phyloP scores from a whole-genome alignment of 495 filamentous ascomycete genomes.

The Neurospora hispaniola region DNA sequence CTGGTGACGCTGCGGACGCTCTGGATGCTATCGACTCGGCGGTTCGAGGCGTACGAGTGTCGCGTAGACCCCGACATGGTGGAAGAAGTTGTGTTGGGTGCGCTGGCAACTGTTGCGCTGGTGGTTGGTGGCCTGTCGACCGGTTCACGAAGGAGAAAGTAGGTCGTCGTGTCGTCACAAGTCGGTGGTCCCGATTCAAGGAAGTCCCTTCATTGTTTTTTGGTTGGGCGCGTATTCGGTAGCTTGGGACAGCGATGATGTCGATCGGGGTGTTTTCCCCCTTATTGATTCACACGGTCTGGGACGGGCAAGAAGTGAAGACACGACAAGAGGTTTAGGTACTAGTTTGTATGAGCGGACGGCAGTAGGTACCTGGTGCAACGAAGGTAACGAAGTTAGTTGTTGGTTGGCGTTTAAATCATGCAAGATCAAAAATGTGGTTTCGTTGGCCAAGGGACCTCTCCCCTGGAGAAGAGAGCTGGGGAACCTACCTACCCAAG shows the following conservation, averaged over 20 bases:
- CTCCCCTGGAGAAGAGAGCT: neutral
- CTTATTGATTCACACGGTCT: neutral
- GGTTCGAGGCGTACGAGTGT: conserved; percentile 26
- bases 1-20: conserved; percentile 15
- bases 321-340: neutral
- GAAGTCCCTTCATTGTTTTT: neutral
- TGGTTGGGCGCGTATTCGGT: neutral
- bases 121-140: neutral
- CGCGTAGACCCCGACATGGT: conserved; percentile 36
- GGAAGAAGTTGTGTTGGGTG: neutral
- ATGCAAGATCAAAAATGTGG: neutral
- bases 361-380: neutral
- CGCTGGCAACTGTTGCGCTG: neutral
- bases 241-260: neutral
- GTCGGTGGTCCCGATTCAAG: neutral
- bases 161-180: neutral
- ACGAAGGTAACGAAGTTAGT: neutral
- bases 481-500: neutral
- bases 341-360: neutral
- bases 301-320: neutral
- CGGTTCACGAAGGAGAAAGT: neutral
- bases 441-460: neutral
- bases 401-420: neutral
- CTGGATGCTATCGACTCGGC: conserved; percentile 35
- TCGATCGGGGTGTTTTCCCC: neutral